Conservation (phyloP, 176 grass and related monocot species). For the Phoenix dactylifera region DNA sequence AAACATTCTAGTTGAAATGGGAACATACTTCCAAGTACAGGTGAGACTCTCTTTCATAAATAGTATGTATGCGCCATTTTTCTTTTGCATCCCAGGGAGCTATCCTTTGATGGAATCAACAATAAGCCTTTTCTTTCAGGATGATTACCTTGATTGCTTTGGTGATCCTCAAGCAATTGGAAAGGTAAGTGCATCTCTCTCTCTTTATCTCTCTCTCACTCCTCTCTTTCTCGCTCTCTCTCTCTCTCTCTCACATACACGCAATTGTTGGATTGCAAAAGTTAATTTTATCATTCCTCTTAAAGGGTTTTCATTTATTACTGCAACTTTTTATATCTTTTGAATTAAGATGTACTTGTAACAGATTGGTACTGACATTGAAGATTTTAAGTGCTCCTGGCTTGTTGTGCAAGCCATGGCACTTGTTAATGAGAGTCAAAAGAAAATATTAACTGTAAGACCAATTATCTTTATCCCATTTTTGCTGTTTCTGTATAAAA, state of each 20-base stretch:
- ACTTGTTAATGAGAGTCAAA: conserved; percentile 46
- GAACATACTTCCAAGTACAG: conserved; percentile 48
- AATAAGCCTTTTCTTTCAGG: conserved; percentile 23
- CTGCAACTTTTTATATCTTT: too few species aligned
- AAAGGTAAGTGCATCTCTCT: conserved; percentile 33
- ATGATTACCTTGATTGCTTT: conserved; percentile 70
- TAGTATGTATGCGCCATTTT: conserved; percentile 7
- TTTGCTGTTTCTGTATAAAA: conserved; percentile 10
- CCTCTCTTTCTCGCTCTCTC: neutral
- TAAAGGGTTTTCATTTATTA: too few species aligned
- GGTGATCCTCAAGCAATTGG: conserved; percentile 68
- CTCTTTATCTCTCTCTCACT: neutral
- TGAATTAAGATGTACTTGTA: neutral
- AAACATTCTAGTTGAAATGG: conserved; percentile 41
- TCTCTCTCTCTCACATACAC: neutral
- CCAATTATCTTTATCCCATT: conserved; percentile 1
- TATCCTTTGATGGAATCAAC: conserved; percentile 14
- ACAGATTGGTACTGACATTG: conserved; percentile 70
- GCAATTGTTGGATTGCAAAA: conserved; percentile 2
- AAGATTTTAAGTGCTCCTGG: conserved; percentile 78
- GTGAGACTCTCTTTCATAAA: neutral
- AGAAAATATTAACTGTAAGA: conserved; percentile 57
- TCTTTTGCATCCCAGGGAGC: conserved; percentile 1
- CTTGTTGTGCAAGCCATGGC: conserved; percentile 64
- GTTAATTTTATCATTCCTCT: too few species aligned